These are phyloP conservation scores for Climacium dendroides DNA, from an alignment of 225 moss, liverwort and hornwort species.

Conservation along the genomic window DNA sequence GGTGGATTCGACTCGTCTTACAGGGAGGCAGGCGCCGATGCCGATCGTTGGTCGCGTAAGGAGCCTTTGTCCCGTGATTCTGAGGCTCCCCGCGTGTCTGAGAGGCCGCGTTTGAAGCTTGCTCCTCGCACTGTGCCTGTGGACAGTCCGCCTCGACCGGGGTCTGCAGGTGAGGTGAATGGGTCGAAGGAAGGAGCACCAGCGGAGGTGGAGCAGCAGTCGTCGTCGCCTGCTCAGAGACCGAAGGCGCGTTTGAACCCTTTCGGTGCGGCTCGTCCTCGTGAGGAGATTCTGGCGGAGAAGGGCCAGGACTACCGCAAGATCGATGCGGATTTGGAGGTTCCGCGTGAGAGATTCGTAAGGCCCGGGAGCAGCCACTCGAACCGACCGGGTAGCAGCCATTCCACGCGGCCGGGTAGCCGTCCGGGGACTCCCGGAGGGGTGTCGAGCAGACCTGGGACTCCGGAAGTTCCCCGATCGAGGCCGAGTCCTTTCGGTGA, in stretches of 20 bases:
- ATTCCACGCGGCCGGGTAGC: slow-evolving; percentile 49
- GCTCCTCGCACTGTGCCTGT: slow-evolving; percentile 50
- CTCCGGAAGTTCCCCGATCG: slow-evolving; percentile 53
- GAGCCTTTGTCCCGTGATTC: slow-evolving; percentile 20
- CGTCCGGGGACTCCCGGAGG: slow-evolving; percentile 51
- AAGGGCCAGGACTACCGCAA: slow-evolving; percentile 95
- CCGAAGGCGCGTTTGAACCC: slow-evolving; percentile 63
- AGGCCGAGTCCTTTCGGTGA: slow-evolving; percentile 71
- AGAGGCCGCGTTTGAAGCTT: slow-evolving; percentile 67
- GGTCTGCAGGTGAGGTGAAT: slow-evolving; percentile 20
- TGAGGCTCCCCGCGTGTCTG: slow-evolving; percentile 34
- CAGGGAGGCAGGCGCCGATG: slow-evolving; percentile 62
- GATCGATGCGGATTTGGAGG: slow-evolving; percentile 68
- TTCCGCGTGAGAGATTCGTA: slow-evolving; percentile 35
- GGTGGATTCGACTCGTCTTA: slow-evolving; percentile 66
- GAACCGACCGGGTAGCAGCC: slow-evolving; percentile 55
- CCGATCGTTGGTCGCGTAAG: slow-evolving; percentile 65
- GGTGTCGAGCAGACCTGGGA: slow-evolving; percentile 28
- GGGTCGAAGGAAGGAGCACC: slow-evolving; percentile 34
- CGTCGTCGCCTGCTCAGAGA: slow-evolving; percentile 25
- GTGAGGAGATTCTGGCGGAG: slow-evolving; percentile 88
- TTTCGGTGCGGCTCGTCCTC: slow-evolving; percentile 65
- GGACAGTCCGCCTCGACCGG: slow-evolving; percentile 22
- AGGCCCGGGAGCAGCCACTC: slow-evolving; percentile 86
- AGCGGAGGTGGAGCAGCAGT: slow-evolving; percentile 3